Base-by-base conservation (phyloP, 176 grass and related monocot species). In the Oryza glaberrima region DNA sequence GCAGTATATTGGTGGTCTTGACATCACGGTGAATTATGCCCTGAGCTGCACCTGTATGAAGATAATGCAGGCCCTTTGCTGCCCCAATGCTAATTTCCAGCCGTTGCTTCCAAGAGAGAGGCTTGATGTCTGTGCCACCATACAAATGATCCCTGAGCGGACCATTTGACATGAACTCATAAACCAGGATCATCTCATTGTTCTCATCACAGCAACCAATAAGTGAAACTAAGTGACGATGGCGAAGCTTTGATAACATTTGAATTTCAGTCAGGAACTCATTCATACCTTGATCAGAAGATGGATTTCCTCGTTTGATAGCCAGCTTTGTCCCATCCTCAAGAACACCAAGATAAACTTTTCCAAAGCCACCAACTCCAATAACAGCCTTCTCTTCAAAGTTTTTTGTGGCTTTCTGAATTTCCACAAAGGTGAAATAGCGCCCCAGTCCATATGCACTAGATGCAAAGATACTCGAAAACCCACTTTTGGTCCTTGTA, bases 21-120 rank as follows among this genome's bases (percentile, higher is more conserved):
- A 98, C 94, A 86, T 98, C 96, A 13, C 96, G 96, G 86, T 98
- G 96, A 80, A 98, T 98, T 77, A 98, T 98, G 43, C 95, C 95
- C 83, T 98, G 95, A 71, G 92, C 86, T 66, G 95, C 91, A 81
- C 95, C 95, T 66, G 95, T 98, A 84, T 98, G 95, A 82, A 98
- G 87, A 86, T 98, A 98, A 73, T 98, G 95, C 70, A 98, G 65
- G 46, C 95, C 95, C 63, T 94, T 93, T 28, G 95, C 95, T 16
- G 95, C 86, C 38, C 95, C 95, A 81, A 98, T 95, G 89, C 92
- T 86, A 82, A 98, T 88, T 76, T 98, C 95, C 40, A 98, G 65
- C 67, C 92, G 88, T 81, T 95, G 89, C 76, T 91, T 98, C 95
- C 95, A 98, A 68, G 88, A 91, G 9, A 98, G 85, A 81, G 88